Conservation (phyloP, 2,329 filamentous ascomycete genomes). For the Talaromyces sp. region DNA sequence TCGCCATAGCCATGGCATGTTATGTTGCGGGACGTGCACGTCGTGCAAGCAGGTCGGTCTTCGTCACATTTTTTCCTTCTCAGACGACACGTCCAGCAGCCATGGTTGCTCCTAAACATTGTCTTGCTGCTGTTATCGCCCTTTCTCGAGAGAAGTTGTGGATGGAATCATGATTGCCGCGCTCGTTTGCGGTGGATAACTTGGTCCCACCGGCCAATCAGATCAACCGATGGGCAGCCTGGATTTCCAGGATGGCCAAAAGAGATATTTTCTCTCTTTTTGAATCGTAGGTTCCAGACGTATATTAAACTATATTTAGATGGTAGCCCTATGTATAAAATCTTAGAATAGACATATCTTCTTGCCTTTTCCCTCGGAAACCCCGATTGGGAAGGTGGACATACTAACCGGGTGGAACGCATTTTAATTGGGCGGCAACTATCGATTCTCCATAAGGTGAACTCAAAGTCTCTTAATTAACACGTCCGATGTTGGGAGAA, state of each 20-base stretch:
- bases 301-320: not conserved
- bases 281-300: accelerated
- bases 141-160: not conserved
- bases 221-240: not conserved
- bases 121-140: not conserved
- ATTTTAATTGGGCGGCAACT: no score
- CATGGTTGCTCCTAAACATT: conserved; percentile 20
- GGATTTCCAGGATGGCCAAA: not conserved
- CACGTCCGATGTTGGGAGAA: not conserved
- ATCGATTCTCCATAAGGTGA: no score
- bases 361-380: not conserved
- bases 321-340: not conserved
- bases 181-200: not conserved
- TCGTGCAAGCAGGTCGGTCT: conserved; percentile 57
- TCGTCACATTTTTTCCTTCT: conserved; percentile 68
- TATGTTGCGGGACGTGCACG: conserved; percentile 41
- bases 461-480: no score
- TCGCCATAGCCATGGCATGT: conserved; percentile 9
- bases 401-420: no score
- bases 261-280: not conserved
- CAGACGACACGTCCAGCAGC: conserved; percentile 63
- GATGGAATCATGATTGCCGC: not conserved
- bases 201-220: not conserved
- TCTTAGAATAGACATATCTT: not conserved
- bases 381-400: not conserved